A percentile compares a stretch with the other conserved stretches of the same genome.
Evolutionary conservation across 2,329 filamentous ascomycete species (phyloP).

Genomic region (Fonsecaea nubica): DNA sequence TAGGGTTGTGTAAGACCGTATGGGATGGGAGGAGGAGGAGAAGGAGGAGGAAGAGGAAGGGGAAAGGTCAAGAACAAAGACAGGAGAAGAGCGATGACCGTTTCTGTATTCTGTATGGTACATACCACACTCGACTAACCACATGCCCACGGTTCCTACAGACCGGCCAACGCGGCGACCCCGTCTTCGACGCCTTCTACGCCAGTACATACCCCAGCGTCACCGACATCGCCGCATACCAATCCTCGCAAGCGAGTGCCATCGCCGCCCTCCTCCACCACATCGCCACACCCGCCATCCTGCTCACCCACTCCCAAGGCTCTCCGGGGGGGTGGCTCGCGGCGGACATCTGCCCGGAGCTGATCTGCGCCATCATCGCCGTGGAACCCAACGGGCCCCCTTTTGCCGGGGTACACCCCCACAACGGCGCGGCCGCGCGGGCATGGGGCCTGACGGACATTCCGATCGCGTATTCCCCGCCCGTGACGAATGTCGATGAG

Average conservation of each 20-base stretch:
- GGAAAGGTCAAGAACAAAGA: neutral
- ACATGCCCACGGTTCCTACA: neutral
- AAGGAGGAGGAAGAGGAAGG: neutral
- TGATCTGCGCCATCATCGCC: slow-evolving; percentile 58
- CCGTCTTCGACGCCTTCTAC: slow-evolving; percentile 5
- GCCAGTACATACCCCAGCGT: neutral
- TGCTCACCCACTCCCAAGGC: slow-evolving; percentile 61
- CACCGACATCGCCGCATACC: neutral
- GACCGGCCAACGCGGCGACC: neutral
- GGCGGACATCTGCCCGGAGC: slow-evolving; percentile 56
- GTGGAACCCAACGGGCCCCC: slow-evolving; percentile 63
- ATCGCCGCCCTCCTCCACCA: slow-evolving; percentile 50
- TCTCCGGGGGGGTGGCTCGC: slow-evolving; percentile 56
- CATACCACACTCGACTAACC: neutral
- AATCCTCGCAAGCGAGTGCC: neutral
- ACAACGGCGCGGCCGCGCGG: slow-evolving; percentile 25
- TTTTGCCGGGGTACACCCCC: slow-evolving; percentile 51
- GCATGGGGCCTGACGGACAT: slow-evolving; percentile 54
- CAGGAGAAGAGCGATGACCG: no score
- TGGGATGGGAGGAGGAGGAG: neutral
- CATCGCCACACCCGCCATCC: slow-evolving; percentile 50
- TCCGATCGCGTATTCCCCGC: neutral
- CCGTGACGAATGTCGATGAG: neutral
- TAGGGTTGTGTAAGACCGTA: no score
- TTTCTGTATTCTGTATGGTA: no score